These are phyloP conservation scores for Parascedosporium putredinis DNA, from an alignment of 2,329 filamentous ascomycete species.

Conservation along the genomic window DNA sequence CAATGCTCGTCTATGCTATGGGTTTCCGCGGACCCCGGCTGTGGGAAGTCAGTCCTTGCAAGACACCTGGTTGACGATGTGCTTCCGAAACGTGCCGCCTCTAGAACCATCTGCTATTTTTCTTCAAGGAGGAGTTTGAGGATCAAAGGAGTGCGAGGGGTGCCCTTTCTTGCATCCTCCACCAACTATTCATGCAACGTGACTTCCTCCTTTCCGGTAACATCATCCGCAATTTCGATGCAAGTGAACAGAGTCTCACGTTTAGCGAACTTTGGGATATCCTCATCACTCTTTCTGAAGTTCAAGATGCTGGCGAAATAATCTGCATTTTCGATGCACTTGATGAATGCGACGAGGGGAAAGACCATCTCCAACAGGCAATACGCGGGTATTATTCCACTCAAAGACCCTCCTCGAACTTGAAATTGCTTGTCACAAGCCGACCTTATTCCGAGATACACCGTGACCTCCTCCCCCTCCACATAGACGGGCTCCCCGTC, in stretches of 20 bases:
- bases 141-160: background rate
- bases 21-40: constrained; percentile 27
- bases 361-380: too few relatives aligned
- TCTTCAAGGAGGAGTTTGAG: background rate
- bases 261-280: too few relatives aligned
- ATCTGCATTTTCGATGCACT: background rate
- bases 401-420: too few relatives aligned
- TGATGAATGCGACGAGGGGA: background rate
- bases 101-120: background rate
- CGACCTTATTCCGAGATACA: background rate
- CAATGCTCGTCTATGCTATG: constrained; percentile 18
- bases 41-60: constrained; percentile 27
- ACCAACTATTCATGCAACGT: background rate
- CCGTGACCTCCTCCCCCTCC: background rate
- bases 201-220: background rate
- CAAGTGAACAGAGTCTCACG: background rate
- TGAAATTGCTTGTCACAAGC: background rate
- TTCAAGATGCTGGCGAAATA: background rate
- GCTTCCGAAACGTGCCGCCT: background rate
- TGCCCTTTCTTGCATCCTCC: background rate
- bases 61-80: constrained; percentile 21
- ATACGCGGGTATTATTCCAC: too few relatives aligned
- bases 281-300: too few relatives aligned
- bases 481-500: background rate
- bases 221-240: background rate